Evolutionary conservation across 2,329 filamentous ascomycete species (phyloP), one percentile per base, ranked within the genome.

Genomic region (Colletotrichum musae): DNA sequence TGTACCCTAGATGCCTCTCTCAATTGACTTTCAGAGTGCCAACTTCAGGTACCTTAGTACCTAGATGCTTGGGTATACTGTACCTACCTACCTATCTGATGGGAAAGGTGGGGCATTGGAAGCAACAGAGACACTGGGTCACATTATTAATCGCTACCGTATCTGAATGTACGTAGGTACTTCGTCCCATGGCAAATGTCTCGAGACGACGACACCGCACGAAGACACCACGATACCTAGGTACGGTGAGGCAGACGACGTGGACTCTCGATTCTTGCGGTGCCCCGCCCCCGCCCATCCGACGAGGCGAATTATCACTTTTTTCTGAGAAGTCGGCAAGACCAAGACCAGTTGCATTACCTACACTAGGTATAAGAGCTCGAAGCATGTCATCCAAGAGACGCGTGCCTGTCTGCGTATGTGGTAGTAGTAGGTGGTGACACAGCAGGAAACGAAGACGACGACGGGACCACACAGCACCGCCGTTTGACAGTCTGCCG

Each of bases 391-490:
- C 57, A 59, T 50, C 43, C 45, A 39, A 45, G 56, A 36, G 26
- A 58, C 21, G 26, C 43, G 16, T 50, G 45, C 39, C 15, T 45
- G 57, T 18, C 18, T 18, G 18, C 18, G 18, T 59, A 45, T 50
- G 57, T 59, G 10, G 57, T 28, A 58, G 36, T 7, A 5, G 36
- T 50, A 5, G 57, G 57, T 59, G 57, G 57, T 59, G 45, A 59
- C 45, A 59, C 57, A 50, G 57, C 57, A 50, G 43, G 1, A 9
- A 15, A 5, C 45, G 39, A 59, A 50, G 43, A 39, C 56, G 41
- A 24, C 21, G 21, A 24, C 21, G 21, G 21, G 21, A 15, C 10
- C 16, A n/a, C 56, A 39, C 36, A 24, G 32, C 18, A 18, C 18
- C 54, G 41, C 54, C 53, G 53, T 56, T 58, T 58, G 16, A 43